Evolutionary conservation across 2,329 filamentous ascomycete species (phyloP), one percentile per base, ranked within the genome.

Genomic region (Diaporthe citriasiana): DNA sequence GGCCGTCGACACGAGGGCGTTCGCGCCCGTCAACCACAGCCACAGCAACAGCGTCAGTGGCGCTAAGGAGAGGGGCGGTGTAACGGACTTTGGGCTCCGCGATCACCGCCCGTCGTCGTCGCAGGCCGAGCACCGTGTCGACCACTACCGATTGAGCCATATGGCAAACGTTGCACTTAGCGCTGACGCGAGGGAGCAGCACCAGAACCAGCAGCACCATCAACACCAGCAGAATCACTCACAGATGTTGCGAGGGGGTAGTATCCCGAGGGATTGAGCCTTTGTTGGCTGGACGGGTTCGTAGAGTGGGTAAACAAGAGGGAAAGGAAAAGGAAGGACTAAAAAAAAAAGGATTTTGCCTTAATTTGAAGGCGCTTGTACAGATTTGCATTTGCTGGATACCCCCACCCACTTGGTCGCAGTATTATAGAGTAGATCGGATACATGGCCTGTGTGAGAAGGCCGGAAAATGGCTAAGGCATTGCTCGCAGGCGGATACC

Each of bases 161-260:
- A 74, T 74, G 73, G 73, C 73, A 4, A 72, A 72, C 22, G 73
- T 72, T 10, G 73, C 70, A 25, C 70, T 74, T 17, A 60, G 70
- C 17, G 38, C 70, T 19, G 73, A 74, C 8, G 40, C 42, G 63
- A 57, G 73, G 35, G 70, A 73, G 47, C 66, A 73, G 47, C 66
- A 70, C 12, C 53, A 60, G 4, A 42, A 63, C 40, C 50, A 68
- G 40, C 68, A 40, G 1, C 57, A 71, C 45, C 68, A 42, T 3
- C 59, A 60, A 56, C 35, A 51, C n/a, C 69, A 53, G 45, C 42
- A 72, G 10, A 57, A 56, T 15, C 70, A 72, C 65, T 47, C 57
- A 12, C 70, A 59, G 30, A 50, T 53, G 22, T 19, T 55, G 38
- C 30, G 47, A 51, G 68, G 68, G 15, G 33, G 22, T 15, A 59